Conservation (phyloP, 2,329 filamentous ascomycete species). For the Talaromyces islandicus region DNA sequence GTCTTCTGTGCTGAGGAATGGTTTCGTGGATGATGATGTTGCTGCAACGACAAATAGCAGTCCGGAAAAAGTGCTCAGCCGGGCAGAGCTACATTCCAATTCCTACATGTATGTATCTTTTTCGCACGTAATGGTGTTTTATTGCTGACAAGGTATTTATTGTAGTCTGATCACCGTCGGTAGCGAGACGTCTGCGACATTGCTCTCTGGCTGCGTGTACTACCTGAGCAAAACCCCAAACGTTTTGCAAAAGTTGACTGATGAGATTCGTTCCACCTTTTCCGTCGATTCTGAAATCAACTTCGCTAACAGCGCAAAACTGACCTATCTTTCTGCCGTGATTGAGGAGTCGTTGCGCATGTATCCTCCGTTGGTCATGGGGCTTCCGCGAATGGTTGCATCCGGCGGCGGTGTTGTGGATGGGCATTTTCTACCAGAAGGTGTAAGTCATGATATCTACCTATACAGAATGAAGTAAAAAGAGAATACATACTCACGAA, state of each 20-base stretch:
- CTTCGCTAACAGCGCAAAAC: constrained; percentile 20
- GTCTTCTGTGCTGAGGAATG: background rate
- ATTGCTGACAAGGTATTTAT: background rate
- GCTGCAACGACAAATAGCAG: background rate
- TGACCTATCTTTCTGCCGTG: constrained; percentile 37
- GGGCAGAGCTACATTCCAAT: background rate
- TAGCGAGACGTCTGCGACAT: constrained; percentile 43
- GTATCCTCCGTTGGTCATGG: constrained; percentile 29
- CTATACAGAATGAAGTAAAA: background rate
- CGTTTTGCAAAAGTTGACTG: constrained; percentile 23
- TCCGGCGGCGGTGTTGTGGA: constrained; percentile 15
- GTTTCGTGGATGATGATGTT: background rate
- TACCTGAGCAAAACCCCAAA: constrained; percentile 32
- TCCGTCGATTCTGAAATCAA: constrained; percentile 33
- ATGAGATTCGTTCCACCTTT: constrained; percentile 39
- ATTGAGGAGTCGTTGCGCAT: constrained; percentile 40
- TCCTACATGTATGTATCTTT: background rate
- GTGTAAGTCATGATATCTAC: background rate
- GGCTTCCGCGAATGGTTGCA: constrained; percentile 17
- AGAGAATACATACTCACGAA: constrained; percentile 24
- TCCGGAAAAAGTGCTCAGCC: background rate
- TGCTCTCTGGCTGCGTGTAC: constrained; percentile 37
- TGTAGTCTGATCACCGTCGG: constrained; percentile 30
- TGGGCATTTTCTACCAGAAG: constrained; percentile 17
- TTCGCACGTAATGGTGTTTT: background rate